Evolutionary conservation across 2,329 filamentous ascomycete genomes (phyloP).

Genomic region (Ramularia endophylla): DNA sequence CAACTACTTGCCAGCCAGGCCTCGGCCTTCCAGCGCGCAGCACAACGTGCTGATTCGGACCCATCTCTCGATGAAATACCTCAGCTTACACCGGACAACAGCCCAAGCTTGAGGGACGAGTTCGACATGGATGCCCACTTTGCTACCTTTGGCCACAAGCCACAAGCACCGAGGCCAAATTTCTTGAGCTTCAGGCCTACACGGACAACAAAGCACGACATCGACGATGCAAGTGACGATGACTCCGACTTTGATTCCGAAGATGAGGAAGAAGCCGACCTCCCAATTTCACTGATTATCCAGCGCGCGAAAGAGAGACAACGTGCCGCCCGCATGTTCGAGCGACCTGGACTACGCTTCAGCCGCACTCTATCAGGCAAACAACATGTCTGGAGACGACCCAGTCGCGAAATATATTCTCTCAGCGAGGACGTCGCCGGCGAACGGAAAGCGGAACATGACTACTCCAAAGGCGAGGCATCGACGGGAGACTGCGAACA

Average conservation of each 20-base stretch:
- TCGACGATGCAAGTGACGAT: slow-evolving; percentile 12
- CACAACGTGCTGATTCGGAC: slow-evolving; percentile 16
- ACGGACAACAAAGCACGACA: slow-evolving; percentile 3
- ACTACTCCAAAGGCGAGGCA: too few species aligned
- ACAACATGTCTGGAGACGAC: slow-evolving; percentile 26
- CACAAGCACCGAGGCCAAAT: slow-evolving; percentile 7
- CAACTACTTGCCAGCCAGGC: slow-evolving; percentile 22
- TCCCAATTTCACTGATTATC: slow-evolving; percentile 23
- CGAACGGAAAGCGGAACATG: slow-evolving; percentile 19
- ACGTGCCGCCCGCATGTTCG: slow-evolving; percentile 13
- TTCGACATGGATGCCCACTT: slow-evolving; percentile 22
- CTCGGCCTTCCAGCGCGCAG: slow-evolving; percentile 21
- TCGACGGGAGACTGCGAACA: too few species aligned
- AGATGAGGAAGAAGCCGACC: slow-evolving; percentile 20
- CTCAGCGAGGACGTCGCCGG: slow-evolving; percentile 25
- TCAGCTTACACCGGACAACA: slow-evolving; percentile 28
- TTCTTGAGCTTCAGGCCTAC: slow-evolving; percentile 17
- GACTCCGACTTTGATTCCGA: slow-evolving; percentile 17
- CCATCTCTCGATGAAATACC: slow-evolving; percentile 18
- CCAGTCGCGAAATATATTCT: slow-evolving; percentile 24
- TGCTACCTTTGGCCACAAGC: not conserved
- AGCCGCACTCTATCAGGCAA: slow-evolving; percentile 28
- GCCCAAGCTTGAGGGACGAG: slow-evolving; percentile 26
- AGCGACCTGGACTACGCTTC: slow-evolving; percentile 26
- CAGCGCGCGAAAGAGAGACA: slow-evolving; percentile 18